Percentiles rank a stretch among this genome's conserved stretches.
These are phyloP conservation scores for Kodamaea sagamina DNA, from an alignment of 805 yeast species.

Conservation along the genomic window DNA sequence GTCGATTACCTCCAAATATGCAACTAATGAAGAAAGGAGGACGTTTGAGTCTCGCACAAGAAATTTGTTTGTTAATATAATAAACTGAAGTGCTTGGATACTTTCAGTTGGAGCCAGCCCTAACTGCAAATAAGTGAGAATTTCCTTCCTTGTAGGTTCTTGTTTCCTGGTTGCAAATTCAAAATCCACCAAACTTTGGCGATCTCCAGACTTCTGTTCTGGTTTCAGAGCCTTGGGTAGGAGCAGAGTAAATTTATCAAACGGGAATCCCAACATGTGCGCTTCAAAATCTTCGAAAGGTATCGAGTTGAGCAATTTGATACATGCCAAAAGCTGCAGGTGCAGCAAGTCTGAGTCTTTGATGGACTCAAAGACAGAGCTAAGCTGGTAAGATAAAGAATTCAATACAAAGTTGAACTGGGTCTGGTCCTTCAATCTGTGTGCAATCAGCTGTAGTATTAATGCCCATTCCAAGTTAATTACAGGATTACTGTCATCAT, in stretches of 20 bases:
- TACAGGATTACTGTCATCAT: constrained; percentile 5
- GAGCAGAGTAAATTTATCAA: constrained; percentile 5
- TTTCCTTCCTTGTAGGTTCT: not conserved
- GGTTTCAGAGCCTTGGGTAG: constrained; percentile 6
- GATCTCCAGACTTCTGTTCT: not conserved
- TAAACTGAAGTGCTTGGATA: not conserved
- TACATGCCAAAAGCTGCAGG: not conserved
- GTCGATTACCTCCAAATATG: constrained; percentile 2
- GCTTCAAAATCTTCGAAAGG: not conserved
- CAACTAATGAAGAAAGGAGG: not conserved
- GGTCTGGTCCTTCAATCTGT: constrained; percentile 1
- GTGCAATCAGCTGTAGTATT: constrained; percentile 7
- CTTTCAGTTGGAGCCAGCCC: constrained; percentile 1
- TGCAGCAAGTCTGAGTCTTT: constrained; percentile 3
- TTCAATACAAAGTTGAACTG: constrained; percentile 12
- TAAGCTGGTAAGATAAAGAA: constrained; percentile 20
- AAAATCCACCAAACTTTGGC: constrained; percentile 4
- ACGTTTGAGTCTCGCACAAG: constrained; percentile 4
- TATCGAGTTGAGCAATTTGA: constrained; percentile 8
- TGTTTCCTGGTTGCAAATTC: constrained; percentile 1
- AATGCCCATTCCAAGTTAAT: constrained; percentile 14
- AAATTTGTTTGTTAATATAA: not conserved
- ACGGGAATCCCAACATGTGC: constrained; percentile 6
- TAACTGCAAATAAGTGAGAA: constrained; percentile 5
- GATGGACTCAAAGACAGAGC: constrained; percentile 10